phyloP scores from a whole-genome alignment of 2,329 filamentous ascomycete species.

The Botrytis sinoallii region DNA sequence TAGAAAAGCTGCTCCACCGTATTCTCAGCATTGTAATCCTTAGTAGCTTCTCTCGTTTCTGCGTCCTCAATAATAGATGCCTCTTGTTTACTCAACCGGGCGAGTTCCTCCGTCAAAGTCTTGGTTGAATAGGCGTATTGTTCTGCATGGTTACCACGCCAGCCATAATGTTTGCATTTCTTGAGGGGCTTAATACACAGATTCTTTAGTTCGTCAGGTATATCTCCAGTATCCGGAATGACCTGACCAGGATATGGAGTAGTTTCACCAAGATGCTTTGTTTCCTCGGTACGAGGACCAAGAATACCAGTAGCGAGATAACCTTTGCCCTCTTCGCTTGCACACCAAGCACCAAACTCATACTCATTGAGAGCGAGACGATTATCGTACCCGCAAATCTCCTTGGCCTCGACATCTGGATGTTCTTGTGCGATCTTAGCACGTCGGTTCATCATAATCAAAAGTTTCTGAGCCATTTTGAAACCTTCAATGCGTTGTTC shows the following conservation, averaged over 20 bases:
- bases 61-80: conserved; percentile 34
- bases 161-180: conserved; percentile 31
- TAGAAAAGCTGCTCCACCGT: conserved; percentile 28
- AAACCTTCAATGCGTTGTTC: conserved; percentile 27
- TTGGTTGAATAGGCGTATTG: conserved; percentile 26
- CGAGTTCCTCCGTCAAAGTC: conserved; percentile 25
- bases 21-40: conserved; percentile 34
- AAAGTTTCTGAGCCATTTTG: conserved; percentile 28
- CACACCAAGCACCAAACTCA: conserved; percentile 31
- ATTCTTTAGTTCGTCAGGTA: conserved; percentile 29
- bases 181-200: conserved; percentile 32
- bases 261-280: conserved; percentile 24
- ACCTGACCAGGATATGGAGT: conserved; percentile 27
- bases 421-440: conserved; percentile 27
- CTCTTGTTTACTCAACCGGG: conserved; percentile 25
- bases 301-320: conserved; percentile 31
- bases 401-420: conserved; percentile 27
- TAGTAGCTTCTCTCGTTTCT: conserved; percentile 34
- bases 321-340: conserved; percentile 29
- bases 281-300: conserved; percentile 33
- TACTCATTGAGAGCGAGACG: conserved; percentile 35
- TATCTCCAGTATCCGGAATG: conserved; percentile 10
- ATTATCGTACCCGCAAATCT: conserved; percentile 36
- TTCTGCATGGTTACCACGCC: conserved; percentile 31
- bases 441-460: conserved; percentile 32